A percentile compares a stretch with the other conserved stretches of the same genome.
These are phyloP conservation scores for Yamadazyma sp. DNA, from an alignment of 805 yeast species.

Conservation along the genomic window DNA sequence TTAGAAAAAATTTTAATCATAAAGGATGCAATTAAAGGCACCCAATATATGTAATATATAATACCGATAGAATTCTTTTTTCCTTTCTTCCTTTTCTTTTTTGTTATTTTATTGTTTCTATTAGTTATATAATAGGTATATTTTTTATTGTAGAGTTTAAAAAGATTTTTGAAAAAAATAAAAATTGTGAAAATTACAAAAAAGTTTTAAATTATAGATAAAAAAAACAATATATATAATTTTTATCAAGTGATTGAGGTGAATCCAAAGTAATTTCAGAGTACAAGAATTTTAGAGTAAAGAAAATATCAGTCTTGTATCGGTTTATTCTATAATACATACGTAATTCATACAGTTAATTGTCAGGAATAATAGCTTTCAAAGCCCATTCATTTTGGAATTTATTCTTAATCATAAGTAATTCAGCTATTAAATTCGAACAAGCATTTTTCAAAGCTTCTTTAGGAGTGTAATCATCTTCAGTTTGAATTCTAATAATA, in stretches of 20 bases:
- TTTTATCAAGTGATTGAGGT: no score
- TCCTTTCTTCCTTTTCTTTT: background rate
- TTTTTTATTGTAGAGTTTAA: no score
- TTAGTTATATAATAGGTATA: no score
- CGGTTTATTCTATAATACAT: no score
- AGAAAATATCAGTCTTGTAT: no score
- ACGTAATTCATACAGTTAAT: no score
- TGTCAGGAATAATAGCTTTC: constrained; percentile 70
- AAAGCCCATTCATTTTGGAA: constrained; percentile 93
- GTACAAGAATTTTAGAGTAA: no score
- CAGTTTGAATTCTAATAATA: constrained; percentile 91
- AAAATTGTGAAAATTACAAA: no score
- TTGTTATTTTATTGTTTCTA: background rate
- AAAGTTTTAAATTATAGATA: no score
- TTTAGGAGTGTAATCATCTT: constrained; percentile 89
- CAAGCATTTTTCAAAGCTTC: constrained; percentile 91
- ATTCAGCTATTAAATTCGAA: constrained; percentile 72
- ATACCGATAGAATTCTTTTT: background rate
- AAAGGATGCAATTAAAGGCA: constrained; percentile 59
- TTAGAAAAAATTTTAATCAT: constrained; percentile 43
- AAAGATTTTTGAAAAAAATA: no score
- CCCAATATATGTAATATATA: constrained; percentile 15
- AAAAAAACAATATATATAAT: no score
- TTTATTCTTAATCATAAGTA: constrained; percentile 68
- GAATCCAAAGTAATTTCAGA: no score